Conservation (phyloP, 2,329 filamentous ascomycete species). For the Verticillium klebahnii region DNA sequence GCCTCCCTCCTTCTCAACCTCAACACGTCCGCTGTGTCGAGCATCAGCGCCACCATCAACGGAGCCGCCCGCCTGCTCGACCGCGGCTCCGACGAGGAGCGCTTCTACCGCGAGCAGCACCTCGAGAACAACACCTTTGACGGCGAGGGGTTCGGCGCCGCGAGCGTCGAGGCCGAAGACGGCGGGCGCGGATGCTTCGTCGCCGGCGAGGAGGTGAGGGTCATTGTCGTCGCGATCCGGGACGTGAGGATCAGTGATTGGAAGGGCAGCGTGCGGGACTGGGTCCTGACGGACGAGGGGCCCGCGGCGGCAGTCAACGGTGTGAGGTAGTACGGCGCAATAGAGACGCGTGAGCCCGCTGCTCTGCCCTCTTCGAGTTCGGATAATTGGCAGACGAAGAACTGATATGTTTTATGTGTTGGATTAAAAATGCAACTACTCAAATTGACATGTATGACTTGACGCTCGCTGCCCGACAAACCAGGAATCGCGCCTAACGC, state of each 20-base stretch:
- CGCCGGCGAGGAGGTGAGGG: constrained; percentile 76
- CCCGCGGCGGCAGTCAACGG: constrained; percentile 34
- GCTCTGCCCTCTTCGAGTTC: no score
- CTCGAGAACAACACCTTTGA: constrained; percentile 90
- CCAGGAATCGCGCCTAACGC: background rate
- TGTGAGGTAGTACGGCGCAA: constrained; percentile 15
- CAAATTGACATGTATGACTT: background rate
- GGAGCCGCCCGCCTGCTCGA: constrained; percentile 75
- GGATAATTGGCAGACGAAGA: no score
- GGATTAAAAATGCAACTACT: background rate
- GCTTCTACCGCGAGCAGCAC: constrained; percentile 77
- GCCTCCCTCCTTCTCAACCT: constrained; percentile 83
- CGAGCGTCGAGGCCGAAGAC: constrained; percentile 37
- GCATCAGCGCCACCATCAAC: constrained; percentile 90
- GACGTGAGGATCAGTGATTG: constrained; percentile 89
- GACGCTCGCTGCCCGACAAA: background rate
- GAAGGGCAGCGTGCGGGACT: constrained; percentile 92
- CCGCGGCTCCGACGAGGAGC: constrained; percentile 73
- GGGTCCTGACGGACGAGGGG: constrained; percentile 39
- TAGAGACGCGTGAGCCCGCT: background rate
- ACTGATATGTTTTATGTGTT: background rate
- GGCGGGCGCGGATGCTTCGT: constrained; percentile 64
- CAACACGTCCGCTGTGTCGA: constrained; percentile 81
- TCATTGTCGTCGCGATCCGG: constrained; percentile 79
- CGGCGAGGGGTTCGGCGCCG: constrained; percentile 28